Evolutionary conservation across 2,329 filamentous ascomycete genomes (phyloP), one percentile per base, ranked within the genome.

Genomic region (Penicillium capsulatum): DNA sequence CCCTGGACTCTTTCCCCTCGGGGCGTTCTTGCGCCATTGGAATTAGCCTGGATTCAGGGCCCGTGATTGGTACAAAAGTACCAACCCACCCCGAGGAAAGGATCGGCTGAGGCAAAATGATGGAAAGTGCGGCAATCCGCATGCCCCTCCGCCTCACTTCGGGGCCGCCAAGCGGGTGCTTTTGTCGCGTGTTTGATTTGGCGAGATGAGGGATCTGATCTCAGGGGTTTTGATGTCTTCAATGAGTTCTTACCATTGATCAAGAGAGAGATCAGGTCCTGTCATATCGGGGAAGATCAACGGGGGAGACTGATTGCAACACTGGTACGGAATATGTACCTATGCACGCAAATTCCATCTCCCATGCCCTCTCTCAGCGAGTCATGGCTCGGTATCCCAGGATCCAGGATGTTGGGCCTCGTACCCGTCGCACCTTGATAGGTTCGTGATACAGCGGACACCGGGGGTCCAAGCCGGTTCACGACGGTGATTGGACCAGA

Each of bases 381-480:
- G 48, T 48, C 39, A 52, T 38, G 16, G 7, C 40, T 31, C 28
- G 20, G 26, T 36, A 33, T 39, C 35, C 52, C 52, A 48, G 51
- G 48, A 46, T 42, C 52, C 52, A 43, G 48, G 47, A 29, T 54
- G 34, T 44, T 54, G 52, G 51, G 51, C 47, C 52, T 39, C 42
- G 51, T 43, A 43, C 34, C 47, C 45, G 34, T 41, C 41, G 29
- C 27, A 50, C 16, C 36, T 52, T 55, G 49, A 52, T 47, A 48
- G 45, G 51, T 47, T 51, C 45, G 41, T 34, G 31, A 29, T 19
- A 42, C 19, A 22, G 19, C n/a, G n/a, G n/a, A n/a, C n/a, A n/a
- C 22, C 22, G 7, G 7, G 22, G 11, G 22, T 7, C 22, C 7
- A 24, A 11, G 22, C 26, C 26, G 13, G 26, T 7, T 14, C 26